A percentile compares a stretch with the other conserved stretches of the same genome.
These are phyloP conservation scores for Hymenotorrendiella dingleyae DNA, from an alignment of 2,329 filamentous ascomycete genomes.

Conservation along the genomic window DNA sequence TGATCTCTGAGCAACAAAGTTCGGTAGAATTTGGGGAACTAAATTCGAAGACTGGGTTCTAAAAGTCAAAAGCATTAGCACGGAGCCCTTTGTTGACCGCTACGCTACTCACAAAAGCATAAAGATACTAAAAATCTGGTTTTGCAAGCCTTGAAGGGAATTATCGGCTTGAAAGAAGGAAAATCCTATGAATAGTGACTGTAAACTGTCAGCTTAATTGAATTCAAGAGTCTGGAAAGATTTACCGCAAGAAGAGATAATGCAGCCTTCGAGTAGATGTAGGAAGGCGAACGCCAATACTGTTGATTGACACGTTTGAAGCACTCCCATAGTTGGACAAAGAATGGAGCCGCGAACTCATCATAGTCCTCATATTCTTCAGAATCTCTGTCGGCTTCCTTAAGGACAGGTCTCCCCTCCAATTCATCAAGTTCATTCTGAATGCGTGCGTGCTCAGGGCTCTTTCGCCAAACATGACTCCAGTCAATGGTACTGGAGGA, in stretches of 20 bases:
- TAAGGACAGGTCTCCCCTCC: slow-evolving; percentile 29
- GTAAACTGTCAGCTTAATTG: background rate
- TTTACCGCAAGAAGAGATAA: slow-evolving; percentile 32
- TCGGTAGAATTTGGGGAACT: slow-evolving; percentile 72
- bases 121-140: slow-evolving; percentile 69
- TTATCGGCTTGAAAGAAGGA: slow-evolving; percentile 61
- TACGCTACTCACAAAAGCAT: slow-evolving; percentile 49
- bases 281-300: slow-evolving; percentile 68
- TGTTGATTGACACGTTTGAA: slow-evolving; percentile 63
- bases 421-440: slow-evolving; percentile 38
- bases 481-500: slow-evolving; percentile 56
- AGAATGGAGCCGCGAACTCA: slow-evolving; percentile 73
- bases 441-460: slow-evolving; percentile 37
- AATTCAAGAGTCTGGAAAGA: slow-evolving; percentile 35
- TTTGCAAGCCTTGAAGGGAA: slow-evolving; percentile 59
- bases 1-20: slow-evolving; percentile 46
- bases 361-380: slow-evolving; percentile 1
- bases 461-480: slow-evolving; percentile 52
- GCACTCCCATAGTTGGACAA: slow-evolving; percentile 56
- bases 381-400: background rate
- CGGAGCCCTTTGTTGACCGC: background rate
- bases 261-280: slow-evolving; percentile 64
- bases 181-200: slow-evolving; percentile 61
- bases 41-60: slow-evolving; percentile 58
- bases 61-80: background rate